Evolutionary conservation across 2,329 filamentous ascomycete genomes (phyloP), one percentile per base, ranked within the genome.

Genomic region (Cytospora schulzeri): DNA sequence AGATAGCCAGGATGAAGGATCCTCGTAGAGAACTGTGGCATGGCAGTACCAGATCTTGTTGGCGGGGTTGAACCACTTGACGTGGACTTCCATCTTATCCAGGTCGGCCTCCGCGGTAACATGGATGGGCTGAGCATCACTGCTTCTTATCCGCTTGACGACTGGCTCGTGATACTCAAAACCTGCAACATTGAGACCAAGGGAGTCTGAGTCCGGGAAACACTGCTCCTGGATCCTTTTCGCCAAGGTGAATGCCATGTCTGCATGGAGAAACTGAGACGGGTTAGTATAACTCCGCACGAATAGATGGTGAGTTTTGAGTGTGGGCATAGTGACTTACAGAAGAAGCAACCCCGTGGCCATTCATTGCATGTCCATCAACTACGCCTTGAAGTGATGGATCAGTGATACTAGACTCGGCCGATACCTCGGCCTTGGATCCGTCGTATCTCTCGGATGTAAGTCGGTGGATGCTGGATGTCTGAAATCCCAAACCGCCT

Each of bases 61-160:
- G n/a, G n/a, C n/a, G n/a, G n/a, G 29, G n/a, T 60, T 60, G 57
- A 22, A 60, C 22, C 48, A 60, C 19, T 60, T 60, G 33, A 61
- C 9, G 15, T 45, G 26, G 24, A 22, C 51, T 4, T 5, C 26
- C 15, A 24, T 52, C 12, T 26, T 17, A 4, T 54, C 58, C 17
- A 61, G 26, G 12, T 52, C 29, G 22, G 11, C 33, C 22, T 45
- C 38, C 9, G 38, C 52, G 22, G 19, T 17, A 4, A 55, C 7
- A 2, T 22, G 51, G 19, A 55, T 55, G 9, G n/a, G 58, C 33
- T 61, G 35, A 2, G 28, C 17, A 5, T 12, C n/a, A 1, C 9
- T 24, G 24, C 12, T 53, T 31, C 48, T 19, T 38, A 26, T 9
- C 51, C 19, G 22, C 26, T 33, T 61, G 12, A 54, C 24, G 8